Conservation (phyloP, 306 rosid genomes). For the Cucurbita argyrosperma region DNA sequence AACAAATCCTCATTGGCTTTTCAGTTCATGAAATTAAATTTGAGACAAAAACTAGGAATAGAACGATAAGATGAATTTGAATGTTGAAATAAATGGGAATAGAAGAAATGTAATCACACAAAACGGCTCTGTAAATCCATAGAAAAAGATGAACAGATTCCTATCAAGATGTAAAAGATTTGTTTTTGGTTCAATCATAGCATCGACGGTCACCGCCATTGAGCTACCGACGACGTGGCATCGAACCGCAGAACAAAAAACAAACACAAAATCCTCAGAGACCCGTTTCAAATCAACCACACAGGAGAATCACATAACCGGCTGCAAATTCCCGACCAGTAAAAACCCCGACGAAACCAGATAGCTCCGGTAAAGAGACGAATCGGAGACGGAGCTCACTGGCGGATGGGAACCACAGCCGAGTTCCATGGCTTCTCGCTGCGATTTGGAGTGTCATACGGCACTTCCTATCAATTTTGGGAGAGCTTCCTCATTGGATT, state of each 20-base stretch:
- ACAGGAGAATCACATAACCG: slow-evolving; percentile 4
- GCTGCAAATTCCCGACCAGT: slow-evolving; percentile 16
- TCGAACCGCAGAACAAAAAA: slow-evolving; percentile 11
- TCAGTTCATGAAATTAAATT: too few relatives aligned
- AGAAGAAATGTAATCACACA: slow-evolving; percentile 45
- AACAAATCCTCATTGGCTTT: slow-evolving; percentile 44
- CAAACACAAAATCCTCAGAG: slow-evolving; percentile 36
- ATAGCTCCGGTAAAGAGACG: slow-evolving; percentile 11
- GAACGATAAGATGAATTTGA: too few relatives aligned
- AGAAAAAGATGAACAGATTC: slow-evolving; percentile 40
- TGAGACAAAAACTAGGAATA: background rate
- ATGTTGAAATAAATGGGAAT: too few relatives aligned
- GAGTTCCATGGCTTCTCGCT: slow-evolving; percentile 7
- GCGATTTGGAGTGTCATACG: slow-evolving; percentile 78
- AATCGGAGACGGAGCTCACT: background rate
- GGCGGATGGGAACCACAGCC: slow-evolving; percentile 20
- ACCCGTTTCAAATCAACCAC: slow-evolving; percentile 76
- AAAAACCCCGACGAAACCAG: background rate
- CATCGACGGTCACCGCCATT: slow-evolving; percentile 44
- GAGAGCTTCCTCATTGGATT: slow-evolving; percentile 53
- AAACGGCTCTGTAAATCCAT: slow-evolving; percentile 55
- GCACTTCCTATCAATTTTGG: slow-evolving; percentile 91
- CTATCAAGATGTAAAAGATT: slow-evolving; percentile 46
- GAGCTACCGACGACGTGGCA: slow-evolving; percentile 70
- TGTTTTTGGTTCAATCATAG: slow-evolving; percentile 61